Percentiles rank a stretch among this genome's conserved stretches.
Evolutionary conservation across 2,329 filamentous ascomycete species (phyloP).

Genomic region (Alternaria infectoria): DNA sequence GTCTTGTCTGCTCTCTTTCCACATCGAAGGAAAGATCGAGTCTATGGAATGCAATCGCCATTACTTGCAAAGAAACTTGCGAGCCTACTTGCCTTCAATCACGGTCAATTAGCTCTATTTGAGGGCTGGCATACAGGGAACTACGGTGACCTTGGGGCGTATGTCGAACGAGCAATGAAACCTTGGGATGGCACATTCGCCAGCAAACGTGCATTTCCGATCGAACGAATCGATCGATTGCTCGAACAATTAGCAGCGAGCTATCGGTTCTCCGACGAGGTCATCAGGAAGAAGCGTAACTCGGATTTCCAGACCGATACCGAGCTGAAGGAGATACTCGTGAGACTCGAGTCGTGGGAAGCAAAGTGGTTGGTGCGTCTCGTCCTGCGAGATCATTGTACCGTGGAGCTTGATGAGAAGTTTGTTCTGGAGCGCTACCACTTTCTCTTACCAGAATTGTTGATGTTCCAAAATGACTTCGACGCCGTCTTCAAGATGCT

Average conservation of each 20-base stretch:
- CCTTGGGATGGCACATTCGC: slow-evolving; percentile 59
- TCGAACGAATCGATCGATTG: slow-evolving; percentile 74
- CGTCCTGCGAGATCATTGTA: slow-evolving; percentile 76
- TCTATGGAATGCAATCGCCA: slow-evolving; percentile 71
- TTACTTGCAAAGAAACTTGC: slow-evolving; percentile 71
- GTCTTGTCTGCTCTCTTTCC: slow-evolving; percentile 79
- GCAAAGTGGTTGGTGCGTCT: slow-evolving; percentile 89
- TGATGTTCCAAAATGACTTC: slow-evolving; percentile 74
- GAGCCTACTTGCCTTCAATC: slow-evolving; percentile 69
- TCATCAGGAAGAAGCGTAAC: slow-evolving; percentile 37
- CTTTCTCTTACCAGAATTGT: slow-evolving; percentile 70
- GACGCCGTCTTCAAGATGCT: slow-evolving; percentile 64
- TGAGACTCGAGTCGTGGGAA: slow-evolving; percentile 62
- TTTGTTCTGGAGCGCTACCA: slow-evolving; percentile 68
- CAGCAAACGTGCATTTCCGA: slow-evolving; percentile 54
- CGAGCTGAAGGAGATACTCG: slow-evolving; percentile 53
- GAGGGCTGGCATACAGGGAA: slow-evolving; percentile 66
- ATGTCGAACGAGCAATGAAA: slow-evolving; percentile 69
- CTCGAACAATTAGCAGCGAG: slow-evolving; percentile 71
- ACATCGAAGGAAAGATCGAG: slow-evolving; percentile 75
- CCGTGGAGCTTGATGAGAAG: slow-evolving; percentile 66
- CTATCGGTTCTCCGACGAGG: slow-evolving; percentile 73
- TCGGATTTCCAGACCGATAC: slow-evolving; percentile 28
- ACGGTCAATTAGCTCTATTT: slow-evolving; percentile 66
- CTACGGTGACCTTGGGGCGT: slow-evolving; percentile 72